A percentile compares a stretch with the other conserved stretches of the same genome.
phyloP scores from a whole-genome alignment of 2,329 filamentous ascomycete species.

The Zasmidium citrigriseum region DNA sequence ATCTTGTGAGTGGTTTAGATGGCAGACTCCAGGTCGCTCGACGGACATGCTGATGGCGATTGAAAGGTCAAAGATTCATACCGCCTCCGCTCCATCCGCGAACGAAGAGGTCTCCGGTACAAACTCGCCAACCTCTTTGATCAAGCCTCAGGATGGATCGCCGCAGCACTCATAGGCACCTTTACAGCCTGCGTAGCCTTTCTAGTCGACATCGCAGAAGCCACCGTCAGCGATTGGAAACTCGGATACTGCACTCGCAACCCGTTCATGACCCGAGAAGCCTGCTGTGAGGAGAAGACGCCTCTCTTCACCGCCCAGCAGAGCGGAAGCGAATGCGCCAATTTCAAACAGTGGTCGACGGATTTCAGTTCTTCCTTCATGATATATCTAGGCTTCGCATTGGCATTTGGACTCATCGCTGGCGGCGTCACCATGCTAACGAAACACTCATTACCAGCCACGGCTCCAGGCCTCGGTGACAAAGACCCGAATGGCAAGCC shows the following conservation, averaged over 20 bases:
- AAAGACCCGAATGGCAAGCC: conserved; percentile 28
- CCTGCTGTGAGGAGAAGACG: conserved; percentile 48
- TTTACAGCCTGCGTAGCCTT: conserved; percentile 59
- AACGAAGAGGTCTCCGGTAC: conserved; percentile 45
- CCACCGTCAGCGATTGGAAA: conserved; percentile 60
- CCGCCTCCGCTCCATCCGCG: conserved; percentile 50
- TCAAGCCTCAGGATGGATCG: conserved; percentile 57
- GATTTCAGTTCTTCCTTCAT: conserved; percentile 46
- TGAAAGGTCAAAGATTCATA: conserved; percentile 59
- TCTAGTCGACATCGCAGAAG: conserved; percentile 56
- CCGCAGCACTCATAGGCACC: conserved; percentile 54
- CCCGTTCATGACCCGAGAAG: conserved; percentile 49
- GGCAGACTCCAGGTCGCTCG: background rate
- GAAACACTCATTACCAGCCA: conserved; percentile 50
- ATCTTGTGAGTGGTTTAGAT: conserved; percentile 44
- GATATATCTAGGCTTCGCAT: conserved; percentile 52
- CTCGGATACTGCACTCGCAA: conserved; percentile 55
- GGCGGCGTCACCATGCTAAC: conserved; percentile 53
- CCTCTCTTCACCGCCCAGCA: conserved; percentile 24
- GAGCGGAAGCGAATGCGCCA: conserved; percentile 37
- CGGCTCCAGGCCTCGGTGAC: conserved; percentile 36
- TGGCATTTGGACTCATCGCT: conserved; percentile 53
- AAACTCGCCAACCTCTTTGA: conserved; percentile 48
- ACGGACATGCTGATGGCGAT: background rate
- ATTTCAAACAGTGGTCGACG: conserved; percentile 48